Percentiles rank a stretch among this genome's conserved stretches.
Evolutionary conservation across 2,329 filamentous ascomycete genomes (phyloP).

Genomic region (Colletotrichum spaethianum): DNA sequence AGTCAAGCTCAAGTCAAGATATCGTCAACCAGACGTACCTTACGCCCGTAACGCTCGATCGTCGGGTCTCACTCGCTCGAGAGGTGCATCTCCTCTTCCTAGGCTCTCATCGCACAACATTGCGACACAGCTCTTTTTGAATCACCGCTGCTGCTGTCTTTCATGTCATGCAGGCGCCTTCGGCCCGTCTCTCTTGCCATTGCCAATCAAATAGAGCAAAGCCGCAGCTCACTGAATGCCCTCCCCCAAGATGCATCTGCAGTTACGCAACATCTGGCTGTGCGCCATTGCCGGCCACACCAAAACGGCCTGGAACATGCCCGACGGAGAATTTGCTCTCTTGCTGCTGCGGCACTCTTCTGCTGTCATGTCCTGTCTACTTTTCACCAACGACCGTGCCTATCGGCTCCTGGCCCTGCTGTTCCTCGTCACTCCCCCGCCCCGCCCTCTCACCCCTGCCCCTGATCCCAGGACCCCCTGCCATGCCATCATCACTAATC

Average conservation of each 20-base stretch:
- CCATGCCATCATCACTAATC: constrained; percentile 30
- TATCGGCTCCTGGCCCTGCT: constrained; percentile 1
- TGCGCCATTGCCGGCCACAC: background rate
- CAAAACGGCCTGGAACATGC: background rate
- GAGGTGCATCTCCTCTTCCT: background rate
- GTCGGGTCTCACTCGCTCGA: background rate
- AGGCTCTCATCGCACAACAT: background rate
- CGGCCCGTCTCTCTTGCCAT: background rate
- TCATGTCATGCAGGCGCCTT: constrained; percentile 7
- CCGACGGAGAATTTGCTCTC: constrained; percentile 13
- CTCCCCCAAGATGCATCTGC: background rate
- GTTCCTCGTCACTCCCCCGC: background rate
- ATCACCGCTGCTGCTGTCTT: background rate
- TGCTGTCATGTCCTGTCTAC: background rate
- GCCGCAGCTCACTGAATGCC: background rate
- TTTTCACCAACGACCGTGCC: background rate
- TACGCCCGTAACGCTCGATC: background rate
- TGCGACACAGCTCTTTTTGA: background rate
- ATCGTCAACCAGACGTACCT: background rate
- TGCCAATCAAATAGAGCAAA: background rate
- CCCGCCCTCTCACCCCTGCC: constrained; percentile 1
- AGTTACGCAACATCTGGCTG: constrained; percentile 21
- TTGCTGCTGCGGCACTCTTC: background rate
- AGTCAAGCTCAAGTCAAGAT: background rate
- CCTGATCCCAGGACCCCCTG: constrained; percentile 21